Percentiles rank a stretch among this genome's conserved stretches.
Conservation (phyloP, 2,329 filamentous ascomycete genomes). For the Shiraia bambusicola region DNA sequence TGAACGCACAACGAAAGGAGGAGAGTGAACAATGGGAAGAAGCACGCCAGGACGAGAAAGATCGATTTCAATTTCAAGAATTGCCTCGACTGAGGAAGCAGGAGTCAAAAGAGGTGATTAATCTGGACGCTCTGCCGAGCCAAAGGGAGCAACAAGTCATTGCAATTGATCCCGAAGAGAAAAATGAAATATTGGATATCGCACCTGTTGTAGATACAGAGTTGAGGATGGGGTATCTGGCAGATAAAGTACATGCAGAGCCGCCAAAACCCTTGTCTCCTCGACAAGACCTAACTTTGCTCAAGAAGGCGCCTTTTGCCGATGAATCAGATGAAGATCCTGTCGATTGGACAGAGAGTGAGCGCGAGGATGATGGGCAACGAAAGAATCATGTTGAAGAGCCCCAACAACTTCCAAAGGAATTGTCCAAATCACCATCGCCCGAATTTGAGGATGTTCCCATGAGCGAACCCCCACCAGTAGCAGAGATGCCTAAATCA, state of each 20-base stretch:
- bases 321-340: slow-evolving; percentile 43
- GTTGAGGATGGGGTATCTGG: slow-evolving; percentile 47
- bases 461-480: slow-evolving; percentile 13
- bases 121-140: slow-evolving; percentile 48
- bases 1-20: slow-evolving; percentile 50
- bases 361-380: slow-evolving; percentile 35
- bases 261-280: slow-evolving; percentile 39
- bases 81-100: slow-evolving; percentile 59
- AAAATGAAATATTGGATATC: slow-evolving; percentile 45
- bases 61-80: slow-evolving; percentile 66
- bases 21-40: slow-evolving; percentile 55
- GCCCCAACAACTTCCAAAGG: not conserved
- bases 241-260: slow-evolving; percentile 46
- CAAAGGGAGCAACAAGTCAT: slow-evolving; percentile 56
- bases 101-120: slow-evolving; percentile 51
- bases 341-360: slow-evolving; percentile 58
- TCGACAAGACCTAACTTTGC: slow-evolving; percentile 18
- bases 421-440: slow-evolving; percentile 44
- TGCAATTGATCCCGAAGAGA: slow-evolving; percentile 64
- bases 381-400: slow-evolving; percentile 1
- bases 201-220: slow-evolving; percentile 31
- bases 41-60: slow-evolving; percentile 56
- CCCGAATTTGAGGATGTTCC: slow-evolving; percentile 56
- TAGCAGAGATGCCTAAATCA: slow-evolving; percentile 38
- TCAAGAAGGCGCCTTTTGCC: slow-evolving; percentile 23